Base-by-base conservation (phyloP, 805 yeast species). In the Komagataella pseudopastoris region DNA sequence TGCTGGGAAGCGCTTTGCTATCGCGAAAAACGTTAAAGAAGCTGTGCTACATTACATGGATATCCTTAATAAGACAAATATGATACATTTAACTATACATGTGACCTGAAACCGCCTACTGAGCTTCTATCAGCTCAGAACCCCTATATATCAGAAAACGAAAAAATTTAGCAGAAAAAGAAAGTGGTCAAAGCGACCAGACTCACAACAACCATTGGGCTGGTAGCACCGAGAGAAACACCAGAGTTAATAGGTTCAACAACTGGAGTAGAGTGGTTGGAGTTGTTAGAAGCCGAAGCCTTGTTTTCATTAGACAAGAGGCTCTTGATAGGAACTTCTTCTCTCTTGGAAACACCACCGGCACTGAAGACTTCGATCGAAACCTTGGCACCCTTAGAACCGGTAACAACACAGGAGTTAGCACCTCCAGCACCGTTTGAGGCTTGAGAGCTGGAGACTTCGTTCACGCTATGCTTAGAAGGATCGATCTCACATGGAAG, bases 401-500 rank as follows among this genome's bases (percentile, higher is more conserved):
- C 95, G 47, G 95, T 87, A 49, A 87, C 84, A 50, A 88, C 85
- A 74, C 96, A 88, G 77, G 77, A 88, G n/a, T 76, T 73, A 45
- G 84, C 95, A 56, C 82, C 87, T 49, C 60, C 63, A 44, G 63
- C 59, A 6, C 62, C 65, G n/a, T 59, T 59, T 4, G 49, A 23
- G 47, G 24, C n/a, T 50, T 82, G 83, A 51, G 81, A 79, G 54
- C 81, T 80, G 48, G 65, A 60, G 44, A 71, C 63, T 50, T 71
- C 72, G 69, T 87, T 85, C 57, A 81, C 72, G 44, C 78, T 84
- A 52, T 70, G 65, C 50, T 69, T 70, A 44, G 78, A 70, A 49
- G 96, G 96, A 61, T 88, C 85, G 60, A 88, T 87, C 56, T 79
- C 84, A 68, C 96, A 88, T n/a, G 82, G 74, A 51, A 78, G 69